Conservation (phyloP, 148 eudicot species). For the Heliosperma pusillum region DNA sequence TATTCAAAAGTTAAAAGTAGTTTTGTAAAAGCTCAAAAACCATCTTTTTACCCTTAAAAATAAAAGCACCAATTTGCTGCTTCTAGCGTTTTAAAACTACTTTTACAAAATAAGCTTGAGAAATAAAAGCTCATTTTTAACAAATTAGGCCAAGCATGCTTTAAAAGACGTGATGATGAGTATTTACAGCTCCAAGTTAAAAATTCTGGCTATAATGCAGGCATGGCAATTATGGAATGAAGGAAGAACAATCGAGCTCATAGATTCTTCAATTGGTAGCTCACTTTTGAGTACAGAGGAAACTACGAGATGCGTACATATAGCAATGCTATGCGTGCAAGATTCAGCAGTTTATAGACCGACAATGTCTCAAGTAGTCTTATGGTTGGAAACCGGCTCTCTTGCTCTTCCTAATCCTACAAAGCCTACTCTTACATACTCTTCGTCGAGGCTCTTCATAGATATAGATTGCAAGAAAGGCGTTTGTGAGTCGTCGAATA, state of each 20-base stretch:
- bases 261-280: conserved; percentile 36
- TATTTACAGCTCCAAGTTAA: too few species aligned
- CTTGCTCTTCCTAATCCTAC: conserved; percentile 46
- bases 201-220: conserved; percentile 32
- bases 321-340: conserved; percentile 65
- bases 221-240: conserved; percentile 56
- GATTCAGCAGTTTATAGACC: conserved; percentile 51
- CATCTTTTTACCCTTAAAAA: too few species aligned
- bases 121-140: too few species aligned
- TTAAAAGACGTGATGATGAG: too few species aligned
- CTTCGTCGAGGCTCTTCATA: conserved; percentile 34
- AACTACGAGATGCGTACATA: conserved; percentile 53
- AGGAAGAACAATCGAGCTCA: conserved; percentile 45
- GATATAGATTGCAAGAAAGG: conserved; percentile 24
- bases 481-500: conserved; percentile 38
- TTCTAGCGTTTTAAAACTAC: too few species aligned
- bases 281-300: conserved; percentile 32
- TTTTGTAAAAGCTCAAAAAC: too few species aligned
- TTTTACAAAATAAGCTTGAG: too few species aligned
- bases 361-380: conserved; percentile 53
- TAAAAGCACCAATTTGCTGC: too few species aligned
- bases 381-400: conserved; percentile 61
- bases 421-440: conserved; percentile 38
- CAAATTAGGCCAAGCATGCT: too few species aligned
- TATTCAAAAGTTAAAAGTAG: too few species aligned